phyloP scores from a whole-genome alignment of 2,329 filamentous ascomycete genomes.

The Neocucurbitaria cava region DNA sequence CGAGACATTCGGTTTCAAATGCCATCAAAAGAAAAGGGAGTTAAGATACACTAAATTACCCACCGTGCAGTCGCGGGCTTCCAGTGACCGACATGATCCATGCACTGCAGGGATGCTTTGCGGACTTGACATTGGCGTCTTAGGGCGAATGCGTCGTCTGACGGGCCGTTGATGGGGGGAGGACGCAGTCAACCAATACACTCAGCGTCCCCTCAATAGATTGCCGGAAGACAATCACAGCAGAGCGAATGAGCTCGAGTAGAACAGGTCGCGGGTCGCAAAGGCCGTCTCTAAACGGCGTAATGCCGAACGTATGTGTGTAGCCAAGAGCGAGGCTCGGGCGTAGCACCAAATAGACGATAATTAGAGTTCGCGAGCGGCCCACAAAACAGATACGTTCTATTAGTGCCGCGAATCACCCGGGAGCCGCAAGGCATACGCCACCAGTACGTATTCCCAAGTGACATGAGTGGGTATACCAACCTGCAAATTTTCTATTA shows the following conservation, averaged over 20 bases:
- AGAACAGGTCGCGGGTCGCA: no score
- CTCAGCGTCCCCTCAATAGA: no score
- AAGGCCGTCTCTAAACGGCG: background rate
- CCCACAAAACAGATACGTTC: background rate
- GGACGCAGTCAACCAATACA: no score
- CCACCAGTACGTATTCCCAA: no score
- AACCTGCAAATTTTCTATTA: no score
- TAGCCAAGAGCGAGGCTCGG: background rate
- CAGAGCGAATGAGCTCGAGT: no score
- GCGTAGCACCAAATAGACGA: background rate
- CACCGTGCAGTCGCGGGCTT: background rate
- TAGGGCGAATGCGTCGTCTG: slow-evolving; percentile 22
- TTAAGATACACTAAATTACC: background rate
- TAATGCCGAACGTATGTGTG: background rate
- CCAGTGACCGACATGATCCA: slow-evolving; percentile 22
- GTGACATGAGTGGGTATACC: no score
- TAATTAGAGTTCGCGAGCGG: background rate
- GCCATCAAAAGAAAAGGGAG: background rate
- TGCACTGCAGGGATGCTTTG: slow-evolving; percentile 36
- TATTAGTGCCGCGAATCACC: background rate
- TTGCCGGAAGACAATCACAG: no score
- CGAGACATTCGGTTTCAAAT: slow-evolving; percentile 1
- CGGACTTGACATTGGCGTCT: slow-evolving; percentile 20
- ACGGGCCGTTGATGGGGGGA: slow-evolving; percentile 23
- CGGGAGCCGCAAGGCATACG: background rate